Percentiles rank a stretch among this genome's conserved stretches.
These are phyloP conservation scores for Psilocybe sp. DNA, from an alignment of 768 basidiomycete genomes.

Conservation along the genomic window DNA sequence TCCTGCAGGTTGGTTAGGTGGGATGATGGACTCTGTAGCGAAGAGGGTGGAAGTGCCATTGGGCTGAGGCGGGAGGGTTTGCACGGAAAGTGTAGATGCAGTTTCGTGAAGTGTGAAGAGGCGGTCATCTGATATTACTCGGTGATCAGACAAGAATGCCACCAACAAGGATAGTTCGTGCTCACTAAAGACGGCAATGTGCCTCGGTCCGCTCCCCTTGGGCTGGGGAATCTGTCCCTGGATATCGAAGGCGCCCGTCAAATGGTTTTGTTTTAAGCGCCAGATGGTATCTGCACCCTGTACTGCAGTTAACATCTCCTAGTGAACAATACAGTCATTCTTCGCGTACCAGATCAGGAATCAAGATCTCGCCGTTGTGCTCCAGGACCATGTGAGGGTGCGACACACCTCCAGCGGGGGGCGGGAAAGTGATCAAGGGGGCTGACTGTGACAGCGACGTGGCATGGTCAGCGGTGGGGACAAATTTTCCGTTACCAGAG, in stretches of 20 bases:
- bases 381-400: constrained; percentile 69
- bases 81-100: constrained; percentile 54
- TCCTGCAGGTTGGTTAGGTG: constrained; percentile 28
- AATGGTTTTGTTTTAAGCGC: constrained; percentile 47
- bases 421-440: constrained; percentile 53
- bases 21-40: constrained; percentile 47
- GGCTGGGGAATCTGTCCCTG: constrained; percentile 62
- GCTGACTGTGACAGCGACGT: constrained; percentile 19
- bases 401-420: constrained; percentile 38
- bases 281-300: constrained; percentile 71
- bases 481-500: constrained; percentile 47
- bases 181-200: constrained; percentile 27
- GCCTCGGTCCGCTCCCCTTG: constrained; percentile 60
- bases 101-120: constrained; percentile 57
- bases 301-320: neutral
- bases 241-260: constrained; percentile 46
- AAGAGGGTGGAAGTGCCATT: constrained; percentile 50
- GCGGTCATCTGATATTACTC: constrained; percentile 34
- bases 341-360: constrained; percentile 58
- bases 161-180: constrained; percentile 38
- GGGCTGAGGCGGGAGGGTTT: constrained; percentile 49
- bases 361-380: constrained; percentile 52
- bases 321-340: neutral
- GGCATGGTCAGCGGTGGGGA: constrained; percentile 31
- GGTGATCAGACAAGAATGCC: neutral